Base-by-base conservation (phyloP, 805 yeast species). In the Yamadazyma scolyti region DNA sequence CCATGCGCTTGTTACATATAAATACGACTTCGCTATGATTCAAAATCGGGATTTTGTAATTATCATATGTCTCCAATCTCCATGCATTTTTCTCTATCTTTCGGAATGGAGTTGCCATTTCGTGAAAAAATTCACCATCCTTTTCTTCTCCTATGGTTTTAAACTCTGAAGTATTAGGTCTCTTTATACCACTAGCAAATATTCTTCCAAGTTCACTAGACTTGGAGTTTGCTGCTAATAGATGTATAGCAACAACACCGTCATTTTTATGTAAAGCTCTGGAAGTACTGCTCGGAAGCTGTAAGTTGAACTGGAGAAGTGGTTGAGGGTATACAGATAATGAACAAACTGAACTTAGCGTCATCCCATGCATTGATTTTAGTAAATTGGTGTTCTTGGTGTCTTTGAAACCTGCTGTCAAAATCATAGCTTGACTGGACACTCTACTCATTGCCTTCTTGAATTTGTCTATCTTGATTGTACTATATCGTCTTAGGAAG, bases 291-390 rank as follows among this genome's bases (percentile, higher is more conserved):
- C 96, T 85, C 0, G 97, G 97, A 9, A 79, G 61, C 54, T 85
- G 95, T 22, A 90, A 62, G 52, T 90, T 90, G 63, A 90, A 89
- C 47, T 86, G 93, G 1, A 90, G 48, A 32, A 89, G 57, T 1
- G 96, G 94, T 9, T 66, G 67, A 0, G 96, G 96, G 28, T 71
- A 65, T 17, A 88, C 73, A 1, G 95, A 79, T 9, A 90, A 60
- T 1, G 97, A 88, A 9, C 86, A 75, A 25, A 88, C 85, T 1
- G 96, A 86, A 2, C 96, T 83, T 2, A 90, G 63, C 0, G 97
- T 87, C 66, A 85, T 76, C 0, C 97, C 97, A 56, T 72, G 82
- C 68, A 56, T 14, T 11, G 33, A 26, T 16, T 25, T 29, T 11
- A 24, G 8, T 2, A n/a, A 13, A 27, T 23, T 10, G n/a, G n/a